Conservation (phyloP, 306 rosid species). For the Lagenaria siceraria region DNA sequence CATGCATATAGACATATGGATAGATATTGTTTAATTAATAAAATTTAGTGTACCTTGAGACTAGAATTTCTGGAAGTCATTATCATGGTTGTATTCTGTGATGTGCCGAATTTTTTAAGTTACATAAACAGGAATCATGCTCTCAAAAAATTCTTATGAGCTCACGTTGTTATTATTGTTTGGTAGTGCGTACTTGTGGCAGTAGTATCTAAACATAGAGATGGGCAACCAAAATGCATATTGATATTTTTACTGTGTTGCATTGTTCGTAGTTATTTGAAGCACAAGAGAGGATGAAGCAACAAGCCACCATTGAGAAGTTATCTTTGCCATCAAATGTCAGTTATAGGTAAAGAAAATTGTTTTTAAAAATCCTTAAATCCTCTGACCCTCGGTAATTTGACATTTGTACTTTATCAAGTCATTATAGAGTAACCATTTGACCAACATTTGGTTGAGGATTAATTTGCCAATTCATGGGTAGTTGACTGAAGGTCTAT, state of each 20-base stretch:
- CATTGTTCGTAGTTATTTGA: conserved; percentile 55
- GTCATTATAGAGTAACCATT: not conserved
- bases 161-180: not conserved
- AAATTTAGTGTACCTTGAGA: not conserved
- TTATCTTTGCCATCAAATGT: conserved; percentile 48
- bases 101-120: not conserved
- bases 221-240: not conserved
- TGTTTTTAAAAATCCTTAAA: not conserved
- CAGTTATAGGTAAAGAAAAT: conserved; percentile 67
- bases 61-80: not conserved
- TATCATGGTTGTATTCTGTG: not conserved
- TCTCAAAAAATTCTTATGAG: not conserved
- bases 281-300: conserved; percentile 90
- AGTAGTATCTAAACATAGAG: not conserved
- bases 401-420: not conserved
- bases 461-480: not conserved
- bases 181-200: not conserved
- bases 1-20: not conserved
- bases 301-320: conserved; percentile 60
- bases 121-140: not conserved
- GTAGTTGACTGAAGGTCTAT: not conserved
- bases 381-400: not conserved
- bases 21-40: not conserved
- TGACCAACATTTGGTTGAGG: not conserved
- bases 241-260: not conserved